Conservation (phyloP, 768 basidiomycete genomes). For the Amanita fuliginea region DNA sequence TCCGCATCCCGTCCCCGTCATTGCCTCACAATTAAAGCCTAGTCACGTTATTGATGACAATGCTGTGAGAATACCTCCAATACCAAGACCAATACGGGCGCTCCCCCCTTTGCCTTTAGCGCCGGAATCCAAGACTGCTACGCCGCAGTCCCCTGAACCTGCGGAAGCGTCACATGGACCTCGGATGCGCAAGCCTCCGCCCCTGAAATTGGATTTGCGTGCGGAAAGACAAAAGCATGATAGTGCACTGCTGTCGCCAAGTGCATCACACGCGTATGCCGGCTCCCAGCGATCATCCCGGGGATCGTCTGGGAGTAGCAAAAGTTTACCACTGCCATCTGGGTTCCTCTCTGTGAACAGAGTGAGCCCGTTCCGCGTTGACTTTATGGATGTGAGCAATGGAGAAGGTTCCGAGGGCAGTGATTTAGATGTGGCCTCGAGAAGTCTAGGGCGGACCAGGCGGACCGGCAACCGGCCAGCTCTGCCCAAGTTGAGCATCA, state of each 20-base stretch:
- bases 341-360: slow-evolving; percentile 24
- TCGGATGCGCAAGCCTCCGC: background rate
- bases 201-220: background rate
- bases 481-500: background rate
- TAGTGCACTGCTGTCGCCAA: background rate
- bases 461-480: background rate
- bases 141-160: background rate
- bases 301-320: background rate
- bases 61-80: background rate
- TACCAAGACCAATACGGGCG: background rate
- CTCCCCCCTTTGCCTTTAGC: background rate
- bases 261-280: background rate
- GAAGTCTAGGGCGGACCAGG: slow-evolving; percentile 3
- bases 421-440: slow-evolving; percentile 6
- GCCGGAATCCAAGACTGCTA: background rate
- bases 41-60: background rate
- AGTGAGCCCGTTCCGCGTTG: slow-evolving; percentile 37
- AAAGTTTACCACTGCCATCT: slow-evolving; percentile 2
- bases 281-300: background rate
- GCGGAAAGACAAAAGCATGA: background rate
- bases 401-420: slow-evolving; percentile 10
- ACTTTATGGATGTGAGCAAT: slow-evolving; percentile 18
- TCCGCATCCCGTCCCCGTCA: background rate
- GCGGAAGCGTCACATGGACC: background rate
- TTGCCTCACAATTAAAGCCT: too few species aligned